A percentile compares a stretch with the other conserved stretches of the same genome.
Evolutionary conservation across 768 basidiomycete genomes (phyloP).

Genomic region (Arthromyces matolae): DNA sequence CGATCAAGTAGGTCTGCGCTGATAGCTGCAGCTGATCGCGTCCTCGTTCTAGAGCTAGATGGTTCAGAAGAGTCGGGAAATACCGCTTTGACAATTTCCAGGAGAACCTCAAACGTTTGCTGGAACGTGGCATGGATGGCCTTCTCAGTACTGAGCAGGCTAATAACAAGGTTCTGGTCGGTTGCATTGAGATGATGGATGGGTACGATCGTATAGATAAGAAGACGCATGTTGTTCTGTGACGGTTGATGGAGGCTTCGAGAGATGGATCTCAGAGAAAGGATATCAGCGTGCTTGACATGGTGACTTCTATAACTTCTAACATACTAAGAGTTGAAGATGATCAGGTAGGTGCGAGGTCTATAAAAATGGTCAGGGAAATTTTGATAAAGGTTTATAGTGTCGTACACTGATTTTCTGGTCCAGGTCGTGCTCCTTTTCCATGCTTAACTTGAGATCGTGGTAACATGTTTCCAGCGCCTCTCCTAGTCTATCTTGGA

Average conservation of each 20-base stretch:
- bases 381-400: neutral
- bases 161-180: constrained; percentile 46
- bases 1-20: constrained; percentile 61
- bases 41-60: constrained; percentile 13
- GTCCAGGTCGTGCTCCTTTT: constrained; percentile 56
- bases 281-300: neutral
- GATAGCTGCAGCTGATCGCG: constrained; percentile 45
- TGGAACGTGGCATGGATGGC: constrained; percentile 54
- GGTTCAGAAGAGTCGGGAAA: constrained; percentile 22
- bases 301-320: neutral
- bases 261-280: constrained; percentile 48
- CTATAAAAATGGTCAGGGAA: constrained; percentile 31
- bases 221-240: constrained; percentile 53
- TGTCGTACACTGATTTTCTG: constrained; percentile 58
- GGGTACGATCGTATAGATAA: constrained; percentile 43
- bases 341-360: constrained; percentile 63
- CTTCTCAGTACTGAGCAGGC: constrained; percentile 64
- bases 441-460: constrained; percentile 47
- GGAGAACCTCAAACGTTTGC: constrained; percentile 52
- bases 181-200: constrained; percentile 39
- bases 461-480: constrained; percentile 54
- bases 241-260: constrained; percentile 43
- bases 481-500: constrained; percentile 54
- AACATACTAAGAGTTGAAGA: constrained; percentile 64
- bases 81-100: constrained; percentile 41